Percentiles rank a stretch among this genome's conserved stretches.
Conservation (phyloP, 306 rosid genomes). For the Hippophae gyantsensis region DNA sequence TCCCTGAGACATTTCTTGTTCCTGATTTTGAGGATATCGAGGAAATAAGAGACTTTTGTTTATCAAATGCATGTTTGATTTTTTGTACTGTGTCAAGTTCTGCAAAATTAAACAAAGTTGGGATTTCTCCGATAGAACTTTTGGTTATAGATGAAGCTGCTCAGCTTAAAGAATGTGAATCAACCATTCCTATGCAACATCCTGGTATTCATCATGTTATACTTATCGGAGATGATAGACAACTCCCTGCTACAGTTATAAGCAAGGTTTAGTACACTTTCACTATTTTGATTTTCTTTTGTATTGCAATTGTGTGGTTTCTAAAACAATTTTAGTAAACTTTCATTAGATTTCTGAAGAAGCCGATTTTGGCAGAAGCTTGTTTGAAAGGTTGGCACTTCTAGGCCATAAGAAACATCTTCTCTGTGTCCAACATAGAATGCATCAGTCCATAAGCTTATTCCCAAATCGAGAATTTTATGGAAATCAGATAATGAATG, state of each 20-base stretch:
- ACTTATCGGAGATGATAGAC: constrained; percentile 67
- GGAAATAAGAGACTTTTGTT: constrained; percentile 33
- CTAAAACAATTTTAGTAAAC: neutral
- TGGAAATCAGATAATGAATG: constrained; percentile 33
- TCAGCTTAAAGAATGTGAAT: constrained; percentile 64
- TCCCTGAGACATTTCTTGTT: constrained; percentile 21
- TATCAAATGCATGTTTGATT: constrained; percentile 38
- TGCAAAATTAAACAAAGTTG: constrained; percentile 27
- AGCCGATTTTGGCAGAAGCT: constrained; percentile 59
- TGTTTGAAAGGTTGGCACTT: constrained; percentile 44
- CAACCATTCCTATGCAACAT: constrained; percentile 54
- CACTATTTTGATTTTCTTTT: neutral
- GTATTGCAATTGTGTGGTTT: neutral
- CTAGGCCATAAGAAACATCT: constrained; percentile 41
- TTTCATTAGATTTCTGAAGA: constrained; percentile 31
- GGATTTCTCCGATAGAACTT: constrained; percentile 27
- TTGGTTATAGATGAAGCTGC: constrained; percentile 73
- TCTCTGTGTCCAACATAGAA: constrained; percentile 53
- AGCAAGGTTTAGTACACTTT: constrained; percentile 37
- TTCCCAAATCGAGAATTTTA: constrained; percentile 62
- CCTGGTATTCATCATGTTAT: constrained; percentile 37
- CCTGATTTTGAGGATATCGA: constrained; percentile 14
- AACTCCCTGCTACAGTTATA: constrained; percentile 49
- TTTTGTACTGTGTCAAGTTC: constrained; percentile 65
- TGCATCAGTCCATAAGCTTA: constrained; percentile 59